These are phyloP conservation scores for Dunaliella primolecta DNA, from an alignment of 139 green algal species.

Conservation along the genomic window DNA sequence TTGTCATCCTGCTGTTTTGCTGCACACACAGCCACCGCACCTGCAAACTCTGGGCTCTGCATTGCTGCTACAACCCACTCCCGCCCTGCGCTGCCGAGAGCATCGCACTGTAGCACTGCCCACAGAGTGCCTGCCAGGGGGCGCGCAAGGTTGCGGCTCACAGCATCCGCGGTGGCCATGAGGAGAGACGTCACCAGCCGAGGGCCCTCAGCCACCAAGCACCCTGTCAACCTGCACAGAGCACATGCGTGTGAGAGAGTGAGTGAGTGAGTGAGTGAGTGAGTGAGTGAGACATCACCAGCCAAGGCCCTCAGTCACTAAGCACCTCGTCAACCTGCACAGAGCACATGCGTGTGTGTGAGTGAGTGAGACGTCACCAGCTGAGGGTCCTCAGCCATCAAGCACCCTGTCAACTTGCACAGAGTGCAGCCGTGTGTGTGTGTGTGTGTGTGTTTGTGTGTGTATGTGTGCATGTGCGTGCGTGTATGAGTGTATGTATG, in stretches of 20 bases:
- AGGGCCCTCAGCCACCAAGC: conserved; percentile 33
- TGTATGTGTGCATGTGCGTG: too few relatives aligned
- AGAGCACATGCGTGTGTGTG: background rate
- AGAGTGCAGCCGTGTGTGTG: background rate
- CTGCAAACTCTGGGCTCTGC: conserved; percentile 19
- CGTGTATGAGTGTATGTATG: background rate
- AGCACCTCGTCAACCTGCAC: conserved; percentile 18
- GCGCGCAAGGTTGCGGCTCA: conserved; percentile 65
- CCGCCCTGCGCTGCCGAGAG: background rate
- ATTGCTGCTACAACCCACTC: conserved; percentile 23
- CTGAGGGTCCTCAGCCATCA: conserved; percentile 29
- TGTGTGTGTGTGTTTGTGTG: background rate
- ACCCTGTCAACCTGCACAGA: conserved; percentile 15
- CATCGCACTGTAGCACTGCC: conserved; percentile 24
- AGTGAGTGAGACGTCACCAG: conserved; percentile 33
- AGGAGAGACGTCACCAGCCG: conserved; percentile 43
- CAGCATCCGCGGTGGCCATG: conserved; percentile 45
- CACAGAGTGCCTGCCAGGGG: conserved; percentile 42
- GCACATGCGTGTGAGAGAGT: background rate
- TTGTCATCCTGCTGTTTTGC: too few relatives aligned
- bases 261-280: too few relatives aligned
- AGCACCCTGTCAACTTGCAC: conserved; percentile 16
- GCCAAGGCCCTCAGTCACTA: conserved; percentile 28
- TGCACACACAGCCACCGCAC: too few relatives aligned
- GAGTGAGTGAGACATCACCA: conserved; percentile 33